phyloP scores from a whole-genome alignment of 2,329 filamentous ascomycete genomes.

The Fusarium graminum region DNA sequence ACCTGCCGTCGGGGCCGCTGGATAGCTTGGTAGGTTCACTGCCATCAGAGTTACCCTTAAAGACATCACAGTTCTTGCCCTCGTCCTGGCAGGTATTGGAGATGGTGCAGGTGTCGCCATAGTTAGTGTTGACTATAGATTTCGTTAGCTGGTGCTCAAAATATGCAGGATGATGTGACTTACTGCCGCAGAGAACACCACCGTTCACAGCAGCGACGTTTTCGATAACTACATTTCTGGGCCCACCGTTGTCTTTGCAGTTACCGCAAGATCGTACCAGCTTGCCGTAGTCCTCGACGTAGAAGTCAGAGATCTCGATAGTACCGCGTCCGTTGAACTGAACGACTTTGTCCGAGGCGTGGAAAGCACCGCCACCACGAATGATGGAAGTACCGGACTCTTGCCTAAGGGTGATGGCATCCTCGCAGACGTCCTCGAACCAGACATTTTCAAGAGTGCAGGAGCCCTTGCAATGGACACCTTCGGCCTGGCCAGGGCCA shows the following conservation, averaged over 20 bases:
- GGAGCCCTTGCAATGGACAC: slow-evolving; percentile 63
- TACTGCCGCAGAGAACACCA: slow-evolving; percentile 41
- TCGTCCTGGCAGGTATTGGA: slow-evolving; percentile 40
- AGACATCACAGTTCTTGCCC: slow-evolving; percentile 42
- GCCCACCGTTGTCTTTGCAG: slow-evolving; percentile 40
- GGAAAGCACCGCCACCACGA: slow-evolving; percentile 59
- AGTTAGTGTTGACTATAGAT: slow-evolving; percentile 41
- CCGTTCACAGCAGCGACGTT: slow-evolving; percentile 42
- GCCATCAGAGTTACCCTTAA: slow-evolving; percentile 36
- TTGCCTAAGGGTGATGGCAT: slow-evolving; percentile 55
- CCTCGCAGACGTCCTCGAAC: slow-evolving; percentile 58
- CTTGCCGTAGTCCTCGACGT: slow-evolving; percentile 59
- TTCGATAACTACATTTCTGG: slow-evolving; percentile 37
- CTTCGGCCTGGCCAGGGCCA: slow-evolving; percentile 63
- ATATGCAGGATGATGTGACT: background rate
- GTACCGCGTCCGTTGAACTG: slow-evolving; percentile 61
- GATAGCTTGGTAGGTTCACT: slow-evolving; percentile 40
- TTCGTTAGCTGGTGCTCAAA: background rate
- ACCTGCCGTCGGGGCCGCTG: slow-evolving; percentile 38
- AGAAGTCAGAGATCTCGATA: slow-evolving; percentile 49
- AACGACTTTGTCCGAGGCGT: slow-evolving; percentile 57
- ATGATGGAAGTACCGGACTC: slow-evolving; percentile 56
- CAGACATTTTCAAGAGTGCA: slow-evolving; percentile 59
- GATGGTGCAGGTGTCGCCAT: slow-evolving; percentile 46
- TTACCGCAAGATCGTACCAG: slow-evolving; percentile 63